These are phyloP conservation scores for Podospora pseudopauciseta DNA, from an alignment of 495 filamentous ascomycete species.

Conservation along the genomic window DNA sequence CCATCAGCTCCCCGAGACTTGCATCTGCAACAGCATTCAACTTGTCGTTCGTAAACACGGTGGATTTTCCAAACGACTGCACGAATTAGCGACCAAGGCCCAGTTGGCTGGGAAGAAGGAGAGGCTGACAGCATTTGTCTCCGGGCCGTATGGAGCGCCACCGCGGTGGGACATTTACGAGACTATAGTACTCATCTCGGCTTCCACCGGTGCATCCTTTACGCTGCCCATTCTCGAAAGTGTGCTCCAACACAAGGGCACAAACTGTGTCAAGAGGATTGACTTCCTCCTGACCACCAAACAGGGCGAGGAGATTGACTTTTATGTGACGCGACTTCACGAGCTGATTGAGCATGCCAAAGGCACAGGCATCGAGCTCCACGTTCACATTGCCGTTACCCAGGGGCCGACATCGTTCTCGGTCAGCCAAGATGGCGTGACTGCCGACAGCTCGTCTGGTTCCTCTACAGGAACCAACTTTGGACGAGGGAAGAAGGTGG, in stretches of 20 bases:
- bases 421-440: background rate
- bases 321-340: conserved; percentile 62
- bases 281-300: conserved; percentile 73
- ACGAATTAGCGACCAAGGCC: conserved; percentile 56
- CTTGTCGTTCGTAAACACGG: conserved; percentile 67
- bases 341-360: conserved; percentile 53
- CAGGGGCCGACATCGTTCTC: conserved; percentile 29
- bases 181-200: conserved; percentile 55
- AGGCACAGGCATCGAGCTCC: conserved; percentile 43
- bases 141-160: conserved; percentile 57
- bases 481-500: conserved; percentile 1
- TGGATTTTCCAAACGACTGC: conserved; percentile 67
- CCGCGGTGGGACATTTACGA: conserved; percentile 57
- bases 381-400: conserved; percentile 55
- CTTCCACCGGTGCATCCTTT: conserved; percentile 56
- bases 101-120: conserved; percentile 32
- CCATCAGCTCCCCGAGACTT: conserved; percentile 41
- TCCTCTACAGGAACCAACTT: conserved; percentile 23
- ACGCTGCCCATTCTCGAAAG: conserved; percentile 55
- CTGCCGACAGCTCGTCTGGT: conserved; percentile 5
- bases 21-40: conserved; percentile 60
- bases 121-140: conserved; percentile 46
- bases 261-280: conserved; percentile 59
- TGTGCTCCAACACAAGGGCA: conserved; percentile 40
- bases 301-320: conserved; percentile 61